Conservation (phyloP, 139 green algal genomes). For the Haematococcus sp. region DNA sequence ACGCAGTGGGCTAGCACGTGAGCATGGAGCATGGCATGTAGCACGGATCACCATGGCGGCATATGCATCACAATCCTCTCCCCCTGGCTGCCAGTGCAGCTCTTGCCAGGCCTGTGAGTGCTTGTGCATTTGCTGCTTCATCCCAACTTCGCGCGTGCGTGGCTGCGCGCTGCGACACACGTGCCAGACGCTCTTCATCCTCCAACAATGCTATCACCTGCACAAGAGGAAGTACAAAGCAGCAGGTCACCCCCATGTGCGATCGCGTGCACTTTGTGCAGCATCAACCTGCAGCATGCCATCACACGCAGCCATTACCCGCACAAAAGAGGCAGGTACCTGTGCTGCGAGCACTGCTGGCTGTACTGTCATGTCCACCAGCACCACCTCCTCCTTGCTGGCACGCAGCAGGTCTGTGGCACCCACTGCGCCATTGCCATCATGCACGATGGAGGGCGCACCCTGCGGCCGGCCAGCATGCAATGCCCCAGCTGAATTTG, state of each 20-base stretch:
- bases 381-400: constrained; percentile 45
- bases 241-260: too few relatives aligned
- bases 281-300: too few relatives aligned
- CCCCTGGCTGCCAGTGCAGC: background rate
- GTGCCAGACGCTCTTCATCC: background rate
- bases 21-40: too few relatives aligned
- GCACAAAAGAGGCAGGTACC: background rate
- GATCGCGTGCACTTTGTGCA: too few relatives aligned
- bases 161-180: constrained; percentile 23
- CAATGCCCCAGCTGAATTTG: too few relatives aligned
- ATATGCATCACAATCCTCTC: too few relatives aligned
- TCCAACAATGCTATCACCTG: constrained; percentile 14
- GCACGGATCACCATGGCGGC: too few relatives aligned
- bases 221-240: background rate
- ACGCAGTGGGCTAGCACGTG: too few relatives aligned
- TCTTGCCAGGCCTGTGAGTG: constrained; percentile 35
- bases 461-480: constrained; percentile 26
- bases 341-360: constrained; percentile 13
- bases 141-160: constrained; percentile 45
- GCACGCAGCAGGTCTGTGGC: constrained; percentile 58
- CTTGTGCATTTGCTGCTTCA: constrained; percentile 48
- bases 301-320: too few relatives aligned
- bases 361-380: constrained; percentile 27
- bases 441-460: constrained; percentile 62
- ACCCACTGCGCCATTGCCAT: constrained; percentile 46